These are phyloP conservation scores for Schizochytrium sp. DNA, from an alignment of 108 stramenopile genomes.

Conservation along the genomic window DNA sequence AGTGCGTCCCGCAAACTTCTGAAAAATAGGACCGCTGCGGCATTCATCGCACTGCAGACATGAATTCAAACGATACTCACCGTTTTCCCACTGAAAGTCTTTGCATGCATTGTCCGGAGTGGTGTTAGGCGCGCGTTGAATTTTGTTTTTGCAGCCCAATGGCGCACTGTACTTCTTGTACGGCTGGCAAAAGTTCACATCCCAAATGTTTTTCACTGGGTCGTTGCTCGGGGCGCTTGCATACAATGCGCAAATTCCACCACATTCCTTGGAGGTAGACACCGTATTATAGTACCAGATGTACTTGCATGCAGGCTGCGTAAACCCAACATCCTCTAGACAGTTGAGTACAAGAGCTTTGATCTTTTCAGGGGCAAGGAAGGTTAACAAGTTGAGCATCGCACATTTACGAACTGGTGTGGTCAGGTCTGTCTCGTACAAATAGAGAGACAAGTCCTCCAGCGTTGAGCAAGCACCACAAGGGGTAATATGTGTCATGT, in stretches of 20 bases:
- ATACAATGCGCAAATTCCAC: background rate
- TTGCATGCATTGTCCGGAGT: slow-evolving; percentile 15
- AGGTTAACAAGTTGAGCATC: background rate
- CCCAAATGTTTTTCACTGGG: slow-evolving; percentile 15
- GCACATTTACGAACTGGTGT: slow-evolving; percentile 17
- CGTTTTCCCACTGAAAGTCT: background rate
- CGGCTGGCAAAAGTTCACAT: background rate
- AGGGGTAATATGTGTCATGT: slow-evolving; percentile 17
- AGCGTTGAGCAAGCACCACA: slow-evolving; percentile 45
- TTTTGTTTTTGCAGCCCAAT: background rate
- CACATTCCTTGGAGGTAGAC: background rate
- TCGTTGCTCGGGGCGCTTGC: slow-evolving; percentile 7
- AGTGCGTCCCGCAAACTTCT: slow-evolving; percentile 54
- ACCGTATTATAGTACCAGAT: slow-evolving; percentile 58
- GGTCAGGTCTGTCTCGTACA: slow-evolving; percentile 20
- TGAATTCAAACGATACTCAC: slow-evolving; percentile 17
- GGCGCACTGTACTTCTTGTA: background rate
- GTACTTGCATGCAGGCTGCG: slow-evolving; percentile 9
- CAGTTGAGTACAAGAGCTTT: background rate
- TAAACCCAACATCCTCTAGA: slow-evolving; percentile 7
- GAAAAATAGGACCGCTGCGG: slow-evolving; percentile 45
- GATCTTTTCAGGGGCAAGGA: background rate
- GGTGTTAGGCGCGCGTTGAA: background rate
- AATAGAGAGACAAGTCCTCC: slow-evolving; percentile 33
- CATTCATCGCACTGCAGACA: slow-evolving; percentile 58